Conservation (phyloP, 306 rosid species). For the Prunus kanzakura region DNA sequence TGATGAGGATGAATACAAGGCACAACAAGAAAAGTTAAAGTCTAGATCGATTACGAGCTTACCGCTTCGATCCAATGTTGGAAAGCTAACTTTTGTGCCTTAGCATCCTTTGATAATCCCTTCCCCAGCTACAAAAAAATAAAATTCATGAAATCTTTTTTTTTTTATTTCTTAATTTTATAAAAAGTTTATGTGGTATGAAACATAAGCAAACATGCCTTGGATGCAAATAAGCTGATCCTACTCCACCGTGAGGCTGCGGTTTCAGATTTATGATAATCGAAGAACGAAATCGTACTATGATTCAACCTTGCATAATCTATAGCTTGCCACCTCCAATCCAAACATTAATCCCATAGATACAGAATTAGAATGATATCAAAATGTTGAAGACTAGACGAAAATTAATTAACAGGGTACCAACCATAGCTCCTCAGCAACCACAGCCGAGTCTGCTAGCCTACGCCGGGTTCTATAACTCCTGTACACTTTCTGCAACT, state of each 20-base stretch:
- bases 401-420: background rate
- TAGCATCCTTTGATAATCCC: constrained; percentile 34
- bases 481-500: constrained; percentile 44
- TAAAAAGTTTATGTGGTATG: background rate
- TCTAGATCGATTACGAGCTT: background rate
- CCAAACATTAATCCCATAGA: background rate
- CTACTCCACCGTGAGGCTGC: constrained; percentile 31
- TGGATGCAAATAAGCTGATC: constrained; percentile 34
- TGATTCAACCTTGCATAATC: constrained; percentile 27
- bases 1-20: background rate
- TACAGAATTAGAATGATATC: background rate
- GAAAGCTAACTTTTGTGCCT: constrained; percentile 45
- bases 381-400: background rate
- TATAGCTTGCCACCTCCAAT: constrained; percentile 30
- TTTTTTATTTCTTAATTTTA: background rate
- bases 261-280: constrained; percentile 26
- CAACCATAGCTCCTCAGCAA: constrained; percentile 39
- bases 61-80: constrained; percentile 56
- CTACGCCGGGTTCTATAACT: constrained; percentile 37
- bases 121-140: constrained; percentile 38
- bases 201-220: constrained; percentile 10
- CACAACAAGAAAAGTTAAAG: background rate
- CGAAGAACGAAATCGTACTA: constrained; percentile 29
- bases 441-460: constrained; percentile 44
- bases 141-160: background rate